Evolutionary conservation across 208 protist genomes (phyloP), one percentile per base, ranked within the genome.

Genomic region (Leishmania mexicana): DNA sequence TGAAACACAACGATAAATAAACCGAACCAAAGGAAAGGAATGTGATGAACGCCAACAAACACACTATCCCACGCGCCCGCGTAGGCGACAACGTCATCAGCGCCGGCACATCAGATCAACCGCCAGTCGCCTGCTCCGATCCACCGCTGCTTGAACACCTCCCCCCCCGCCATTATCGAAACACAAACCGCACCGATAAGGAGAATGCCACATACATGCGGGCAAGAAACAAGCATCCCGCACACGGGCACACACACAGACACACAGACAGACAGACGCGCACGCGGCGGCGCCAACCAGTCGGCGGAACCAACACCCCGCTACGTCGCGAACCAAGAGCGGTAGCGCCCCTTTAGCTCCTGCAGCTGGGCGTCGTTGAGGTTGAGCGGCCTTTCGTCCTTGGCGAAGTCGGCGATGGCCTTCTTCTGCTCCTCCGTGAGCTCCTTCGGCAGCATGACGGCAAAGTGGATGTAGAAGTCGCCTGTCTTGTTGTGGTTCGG

Each of bases 381-480:
- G 53, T 94, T 87, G 42, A 95, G 81, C 71, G 93, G 91, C 81
- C 93, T 92, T 81, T 97, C 93, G 47, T 97, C 94, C 83, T 96
- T 96, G 15, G 94, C 90, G 74, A 96, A 96, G 28, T 96, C 88
- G n/a, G 89, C 92, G 42, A 97, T 94, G 28, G 91, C 87, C 81
- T 86, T 76, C 80, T 95, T 90, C 84, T 97, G 94, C 75, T 79
- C 81, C 83, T 97, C 92, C 38, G 91, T 95, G 47, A 97, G 88
- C n/a, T 76, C 84, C 85, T 95, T 96, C 5, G 95, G 95, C 45
- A 98, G 79, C 80, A 95, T 75, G 19, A 98, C 89, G 28, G 93
- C 92, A 83, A 97, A 98, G 87, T 98, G 95, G 72, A 98, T 95
- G 85, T 90, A 96, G 47, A 97, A 94, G 85, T 98, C 92, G 45